phyloP scores from a whole-genome alignment of 2,329 filamentous ascomycete genomes.

The Fusarium virguliforme region DNA sequence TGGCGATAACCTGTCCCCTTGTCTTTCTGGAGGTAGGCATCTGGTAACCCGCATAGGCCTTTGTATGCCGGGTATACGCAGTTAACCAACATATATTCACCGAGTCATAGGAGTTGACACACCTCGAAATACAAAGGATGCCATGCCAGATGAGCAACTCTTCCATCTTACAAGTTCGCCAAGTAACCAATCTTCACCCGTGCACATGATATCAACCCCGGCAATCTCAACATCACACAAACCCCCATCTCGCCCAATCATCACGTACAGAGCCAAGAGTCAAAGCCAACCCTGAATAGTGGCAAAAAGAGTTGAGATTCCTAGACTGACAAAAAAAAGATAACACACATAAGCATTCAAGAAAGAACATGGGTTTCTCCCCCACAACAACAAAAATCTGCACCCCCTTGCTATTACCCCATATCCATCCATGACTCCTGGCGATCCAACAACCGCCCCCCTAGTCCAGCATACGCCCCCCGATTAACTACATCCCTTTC shows the following conservation, averaged over 20 bases:
- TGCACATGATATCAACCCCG: not conserved
- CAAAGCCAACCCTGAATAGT: constrained; percentile 7
- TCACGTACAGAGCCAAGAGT: not conserved
- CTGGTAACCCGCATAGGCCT: not conserved
- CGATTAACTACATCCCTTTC: constrained; percentile 9
- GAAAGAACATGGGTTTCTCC: not conserved
- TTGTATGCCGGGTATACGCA: not conserved
- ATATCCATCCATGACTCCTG: constrained; percentile 1
- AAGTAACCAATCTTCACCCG: not conserved
- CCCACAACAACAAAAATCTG: not conserved
- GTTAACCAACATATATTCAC: not conserved
- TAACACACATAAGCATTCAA: not conserved
- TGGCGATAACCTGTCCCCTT: not conserved
- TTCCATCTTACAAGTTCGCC: not conserved
- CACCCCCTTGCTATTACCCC: constrained; percentile 9
- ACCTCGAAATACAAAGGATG: not conserved
- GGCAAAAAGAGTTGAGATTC: constrained; percentile 11
- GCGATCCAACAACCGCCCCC: constrained; percentile 12
- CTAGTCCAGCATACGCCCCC: constrained; percentile 18
- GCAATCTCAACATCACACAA: not conserved
- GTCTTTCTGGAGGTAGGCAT: not conserved
- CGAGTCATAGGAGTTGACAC: not conserved
- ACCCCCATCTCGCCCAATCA: not conserved
- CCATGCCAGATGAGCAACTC: not conserved
- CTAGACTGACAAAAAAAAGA: not conserved